Conservation (phyloP, 2,329 filamentous ascomycete species). For the Dothistroma septosporum region DNA sequence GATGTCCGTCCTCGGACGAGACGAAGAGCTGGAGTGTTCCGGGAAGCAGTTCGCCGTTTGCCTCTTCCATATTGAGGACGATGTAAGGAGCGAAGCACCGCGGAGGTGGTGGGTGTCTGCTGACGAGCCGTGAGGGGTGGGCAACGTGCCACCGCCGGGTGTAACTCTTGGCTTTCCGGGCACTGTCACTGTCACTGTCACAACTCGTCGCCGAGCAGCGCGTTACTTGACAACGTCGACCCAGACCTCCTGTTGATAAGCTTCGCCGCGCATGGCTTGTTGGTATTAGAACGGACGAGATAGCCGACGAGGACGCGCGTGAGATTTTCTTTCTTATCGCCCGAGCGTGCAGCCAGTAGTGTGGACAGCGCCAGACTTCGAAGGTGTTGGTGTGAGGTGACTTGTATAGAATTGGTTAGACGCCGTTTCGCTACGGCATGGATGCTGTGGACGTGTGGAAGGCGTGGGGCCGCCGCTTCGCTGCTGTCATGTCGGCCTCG, state of each 20-base stretch:
- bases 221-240: conserved; percentile 15
- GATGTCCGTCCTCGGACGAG: conserved; percentile 14
- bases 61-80: conserved; percentile 14
- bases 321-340: conserved; percentile 1
- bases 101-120: not conserved
- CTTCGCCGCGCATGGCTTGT: conserved; percentile 3
- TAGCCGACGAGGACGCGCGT: not conserved
- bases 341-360: not conserved
- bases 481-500: not conserved
- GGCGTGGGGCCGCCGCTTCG: not conserved
- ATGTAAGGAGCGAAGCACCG: not conserved
- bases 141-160: not conserved
- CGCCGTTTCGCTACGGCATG: not conserved
- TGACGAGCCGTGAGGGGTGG: conserved; percentile 1
- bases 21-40: conserved; percentile 24
- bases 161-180: not conserved
- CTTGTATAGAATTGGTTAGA: not conserved
- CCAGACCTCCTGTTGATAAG: not conserved
- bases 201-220: conserved; percentile 1
- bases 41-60: conserved; percentile 16
- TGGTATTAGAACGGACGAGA: not conserved
- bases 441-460: not conserved
- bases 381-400: not conserved
- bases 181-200: conserved; percentile 7
- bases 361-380: not conserved